Conservation (phyloP, 129 eudicot species). For the Centrapalus pauciflorus region DNA sequence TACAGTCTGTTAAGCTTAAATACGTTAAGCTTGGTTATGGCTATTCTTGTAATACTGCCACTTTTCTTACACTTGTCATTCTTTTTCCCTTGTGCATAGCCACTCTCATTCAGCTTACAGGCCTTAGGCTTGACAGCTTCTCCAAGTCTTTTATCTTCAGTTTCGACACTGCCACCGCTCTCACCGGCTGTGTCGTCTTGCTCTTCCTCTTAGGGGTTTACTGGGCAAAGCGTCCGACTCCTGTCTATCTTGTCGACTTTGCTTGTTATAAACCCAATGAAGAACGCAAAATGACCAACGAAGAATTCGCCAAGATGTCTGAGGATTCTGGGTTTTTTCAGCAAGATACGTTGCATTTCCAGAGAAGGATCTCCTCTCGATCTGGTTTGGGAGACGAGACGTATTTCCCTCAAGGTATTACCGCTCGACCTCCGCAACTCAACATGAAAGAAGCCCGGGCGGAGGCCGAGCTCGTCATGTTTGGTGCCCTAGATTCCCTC, state of each 20-base stretch:
- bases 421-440: conserved; percentile 61
- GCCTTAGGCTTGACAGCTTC: conserved; percentile 34
- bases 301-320: conserved; percentile 59
- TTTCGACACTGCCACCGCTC: conserved; percentile 47
- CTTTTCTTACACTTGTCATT: conserved; percentile 35
- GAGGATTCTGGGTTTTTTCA: conserved; percentile 49
- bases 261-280: conserved; percentile 82
- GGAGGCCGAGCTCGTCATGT: conserved; percentile 85
- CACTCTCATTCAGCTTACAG: conserved; percentile 46
- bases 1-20: conserved; percentile 81
- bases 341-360: conserved; percentile 57
- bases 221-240: conserved; percentile 58
- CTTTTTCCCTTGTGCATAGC: conserved; percentile 45
- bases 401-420: conserved; percentile 60
- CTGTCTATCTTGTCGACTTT: conserved; percentile 54
- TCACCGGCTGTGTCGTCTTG: conserved; percentile 30
- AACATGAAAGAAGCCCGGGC: conserved; percentile 63
- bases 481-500: conserved; percentile 67
- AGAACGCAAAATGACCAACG: conserved; percentile 44
- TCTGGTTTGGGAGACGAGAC: conserved; percentile 90
- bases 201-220: conserved; percentile 50
- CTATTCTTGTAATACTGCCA: conserved; percentile 56
- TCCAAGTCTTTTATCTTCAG: conserved; percentile 31
- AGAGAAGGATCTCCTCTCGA: conserved; percentile 43
- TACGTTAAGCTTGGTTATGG: conserved; percentile 84